These are phyloP conservation scores for Paecilomyces niveus DNA, from an alignment of 2,329 filamentous ascomycete genomes.

Conservation along the genomic window DNA sequence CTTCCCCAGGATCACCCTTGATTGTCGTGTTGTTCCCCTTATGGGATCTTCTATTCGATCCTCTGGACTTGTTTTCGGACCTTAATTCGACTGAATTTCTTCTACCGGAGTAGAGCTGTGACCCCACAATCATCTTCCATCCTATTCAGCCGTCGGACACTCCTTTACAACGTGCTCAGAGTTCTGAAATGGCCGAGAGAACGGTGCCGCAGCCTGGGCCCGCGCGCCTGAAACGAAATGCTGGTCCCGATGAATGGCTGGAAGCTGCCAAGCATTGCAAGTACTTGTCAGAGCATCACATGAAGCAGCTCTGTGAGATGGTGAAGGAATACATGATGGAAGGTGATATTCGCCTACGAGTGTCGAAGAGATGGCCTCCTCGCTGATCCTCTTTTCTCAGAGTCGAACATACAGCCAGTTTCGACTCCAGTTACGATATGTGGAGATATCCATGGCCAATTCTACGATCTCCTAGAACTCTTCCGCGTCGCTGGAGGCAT, in stretches of 20 bases:
- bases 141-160: slow-evolving; percentile 5
- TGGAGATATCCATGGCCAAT: slow-evolving; percentile 97
- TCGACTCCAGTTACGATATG: slow-evolving; percentile 93
- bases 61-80: background rate
- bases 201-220: slow-evolving; percentile 84
- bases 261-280: slow-evolving; percentile 95
- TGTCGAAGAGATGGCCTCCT: background rate
- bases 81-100: background rate
- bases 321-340: slow-evolving; percentile 99
- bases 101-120: background rate
- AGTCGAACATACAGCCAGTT: slow-evolving; percentile 98
- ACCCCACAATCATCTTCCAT: background rate
- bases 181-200: slow-evolving; percentile 34
- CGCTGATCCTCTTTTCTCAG: slow-evolving; percentile 40
- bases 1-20: background rate
- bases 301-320: slow-evolving; percentile 98
- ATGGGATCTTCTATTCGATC: background rate
- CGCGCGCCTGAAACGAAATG: slow-evolving; percentile 73
- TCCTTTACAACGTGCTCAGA: slow-evolving; percentile 6
- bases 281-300: slow-evolving; percentile 89
- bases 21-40: background rate
- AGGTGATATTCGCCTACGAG: slow-evolving; percentile 47
- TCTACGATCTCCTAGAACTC: slow-evolving; percentile 94
- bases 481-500: slow-evolving; percentile 96
- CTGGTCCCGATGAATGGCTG: slow-evolving; percentile 91